Conservation (phyloP, 176 grass and related monocot species). For the Typha latifolia region DNA sequence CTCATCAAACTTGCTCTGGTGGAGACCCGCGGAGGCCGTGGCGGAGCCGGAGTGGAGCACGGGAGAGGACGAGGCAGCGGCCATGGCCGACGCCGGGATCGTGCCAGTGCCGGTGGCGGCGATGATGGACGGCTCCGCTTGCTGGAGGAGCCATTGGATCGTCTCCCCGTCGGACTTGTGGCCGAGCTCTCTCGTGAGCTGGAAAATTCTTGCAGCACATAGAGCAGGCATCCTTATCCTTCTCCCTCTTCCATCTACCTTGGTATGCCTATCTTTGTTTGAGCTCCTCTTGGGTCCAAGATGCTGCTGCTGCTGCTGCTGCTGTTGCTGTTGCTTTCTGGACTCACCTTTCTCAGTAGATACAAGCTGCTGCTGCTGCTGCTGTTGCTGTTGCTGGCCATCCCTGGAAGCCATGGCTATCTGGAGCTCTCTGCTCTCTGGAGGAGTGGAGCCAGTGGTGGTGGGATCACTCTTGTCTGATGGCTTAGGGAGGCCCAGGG, state of each 20-base stretch:
- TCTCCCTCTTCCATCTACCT: constrained; percentile 61
- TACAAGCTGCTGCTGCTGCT: constrained; percentile 25
- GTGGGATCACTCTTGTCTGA: background rate
- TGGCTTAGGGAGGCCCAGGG: background rate
- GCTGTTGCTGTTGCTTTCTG: constrained; percentile 11
- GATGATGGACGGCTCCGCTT: constrained; percentile 66
- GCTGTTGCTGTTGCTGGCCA: constrained; percentile 1
- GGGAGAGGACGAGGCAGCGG: constrained; percentile 28
- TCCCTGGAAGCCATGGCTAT: too few species aligned
- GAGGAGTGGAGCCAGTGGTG: background rate
- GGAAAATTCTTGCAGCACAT: constrained; percentile 73
- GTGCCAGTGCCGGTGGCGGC: constrained; percentile 70
- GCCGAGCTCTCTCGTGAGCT: constrained; percentile 64
- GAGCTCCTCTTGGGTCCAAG: constrained; percentile 64
- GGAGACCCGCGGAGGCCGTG: background rate
- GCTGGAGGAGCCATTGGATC: constrained; percentile 79
- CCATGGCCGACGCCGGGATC: constrained; percentile 53
- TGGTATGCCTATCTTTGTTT: constrained; percentile 82
- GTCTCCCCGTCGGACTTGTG: constrained; percentile 86
- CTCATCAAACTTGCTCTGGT: constrained; percentile 11
- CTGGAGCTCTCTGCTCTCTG: too few species aligned
- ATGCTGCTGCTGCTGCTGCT: background rate
- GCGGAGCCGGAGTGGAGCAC: constrained; percentile 8
- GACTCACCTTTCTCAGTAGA: constrained; percentile 19
- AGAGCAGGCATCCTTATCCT: constrained; percentile 82